phyloP scores from a whole-genome alignment of 306 rosid genomes.

The Geum urbanum region DNA sequence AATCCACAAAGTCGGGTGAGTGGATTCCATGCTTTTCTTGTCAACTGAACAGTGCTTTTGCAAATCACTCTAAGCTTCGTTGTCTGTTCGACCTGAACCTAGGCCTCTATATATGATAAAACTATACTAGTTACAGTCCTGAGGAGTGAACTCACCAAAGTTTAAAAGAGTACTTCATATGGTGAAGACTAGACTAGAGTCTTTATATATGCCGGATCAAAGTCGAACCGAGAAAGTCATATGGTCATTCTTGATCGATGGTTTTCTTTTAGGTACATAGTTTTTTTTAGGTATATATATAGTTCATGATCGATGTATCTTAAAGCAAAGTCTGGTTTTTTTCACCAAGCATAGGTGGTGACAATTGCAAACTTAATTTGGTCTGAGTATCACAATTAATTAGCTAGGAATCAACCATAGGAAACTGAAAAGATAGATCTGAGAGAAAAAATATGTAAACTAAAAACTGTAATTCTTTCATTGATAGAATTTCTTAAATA shows the following conservation, averaged over 20 bases:
- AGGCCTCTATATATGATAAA: background rate
- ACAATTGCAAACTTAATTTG: background rate
- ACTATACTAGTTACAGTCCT: background rate
- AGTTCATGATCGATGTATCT: background rate
- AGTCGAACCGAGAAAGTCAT: too few species aligned
- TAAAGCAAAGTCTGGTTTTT: background rate
- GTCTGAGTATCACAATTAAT: background rate
- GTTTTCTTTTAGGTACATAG: background rate
- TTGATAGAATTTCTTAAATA: too few species aligned
- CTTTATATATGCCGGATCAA: background rate
- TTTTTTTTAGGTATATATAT: background rate
- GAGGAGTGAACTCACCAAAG: background rate
- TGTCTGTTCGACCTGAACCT: conserved; percentile 41
- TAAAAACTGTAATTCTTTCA: too few species aligned
- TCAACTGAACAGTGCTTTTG: conserved; percentile 31
- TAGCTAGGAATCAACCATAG: background rate
- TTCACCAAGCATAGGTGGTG: background rate
- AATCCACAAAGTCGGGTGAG: conserved; percentile 24
- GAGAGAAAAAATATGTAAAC: too few species aligned
- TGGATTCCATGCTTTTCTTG: conserved; percentile 30
- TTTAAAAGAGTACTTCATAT: background rate
- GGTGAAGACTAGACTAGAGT: background rate
- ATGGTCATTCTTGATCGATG: too few species aligned
- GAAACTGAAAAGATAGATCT: background rate
- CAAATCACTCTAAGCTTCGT: conserved; percentile 30